A percentile compares a stretch with the other conserved stretches of the same genome.
Evolutionary conservation across 352 stramenopile genomes (phyloP).

Genomic region (Pythium coloratum): DNA sequence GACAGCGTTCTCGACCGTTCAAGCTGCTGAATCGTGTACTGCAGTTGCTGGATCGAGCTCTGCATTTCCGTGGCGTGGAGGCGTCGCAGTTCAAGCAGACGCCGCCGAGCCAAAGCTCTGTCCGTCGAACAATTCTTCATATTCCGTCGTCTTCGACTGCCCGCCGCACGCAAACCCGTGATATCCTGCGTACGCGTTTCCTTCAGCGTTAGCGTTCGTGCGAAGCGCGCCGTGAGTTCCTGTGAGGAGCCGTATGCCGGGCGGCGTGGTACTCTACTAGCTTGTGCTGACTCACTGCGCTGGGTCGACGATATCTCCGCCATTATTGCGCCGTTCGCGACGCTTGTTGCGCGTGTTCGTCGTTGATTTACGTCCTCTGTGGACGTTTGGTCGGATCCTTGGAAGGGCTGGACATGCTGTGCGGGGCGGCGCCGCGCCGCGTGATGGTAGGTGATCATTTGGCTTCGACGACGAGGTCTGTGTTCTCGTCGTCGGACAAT

Average conservation of each 20-base stretch:
- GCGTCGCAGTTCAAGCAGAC: not conserved
- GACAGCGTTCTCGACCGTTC: conserved; percentile 42
- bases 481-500: too few relatives aligned
- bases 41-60: conserved; percentile 37
- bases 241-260: conserved; percentile 5
- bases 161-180: not conserved
- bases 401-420: not conserved
- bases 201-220: conserved; percentile 33
- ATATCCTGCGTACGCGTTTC: not conserved
- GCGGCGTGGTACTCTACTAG: not conserved
- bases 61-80: conserved; percentile 21
- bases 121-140: conserved; percentile 36
- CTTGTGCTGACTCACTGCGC: not conserved
- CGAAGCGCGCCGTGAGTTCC: conserved; percentile 41
- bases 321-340: not conserved
- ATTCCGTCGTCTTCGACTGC: not conserved
- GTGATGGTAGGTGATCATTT: too few relatives aligned
- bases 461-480: too few relatives aligned
- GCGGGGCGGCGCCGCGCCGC: not conserved
- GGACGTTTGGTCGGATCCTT: not conserved
- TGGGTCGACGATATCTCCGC: not conserved
- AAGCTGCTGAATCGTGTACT: conserved; percentile 34
- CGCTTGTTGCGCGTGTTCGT: not conserved
- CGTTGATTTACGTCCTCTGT: not conserved
- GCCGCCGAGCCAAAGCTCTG: conserved; percentile 23